Conservation (phyloP, 176 grass and related monocot species). For the Dactylis glomerata region DNA sequence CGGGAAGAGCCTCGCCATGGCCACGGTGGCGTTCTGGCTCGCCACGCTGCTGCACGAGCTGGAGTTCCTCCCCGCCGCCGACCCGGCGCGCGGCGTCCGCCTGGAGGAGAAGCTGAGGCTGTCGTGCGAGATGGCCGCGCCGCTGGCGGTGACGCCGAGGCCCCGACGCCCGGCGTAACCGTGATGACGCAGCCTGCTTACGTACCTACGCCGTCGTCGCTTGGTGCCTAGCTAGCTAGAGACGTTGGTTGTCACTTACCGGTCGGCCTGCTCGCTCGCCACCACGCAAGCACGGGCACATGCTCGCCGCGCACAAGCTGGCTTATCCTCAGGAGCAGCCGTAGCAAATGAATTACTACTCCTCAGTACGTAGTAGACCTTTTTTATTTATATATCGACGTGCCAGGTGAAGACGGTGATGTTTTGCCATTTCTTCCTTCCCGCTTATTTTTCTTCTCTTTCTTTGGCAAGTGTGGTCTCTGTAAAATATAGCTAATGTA, state of each 20-base stretch:
- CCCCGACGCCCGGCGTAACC: background rate
- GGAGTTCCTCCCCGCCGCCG: constrained; percentile 15
- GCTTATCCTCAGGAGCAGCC: background rate
- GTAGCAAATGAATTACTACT: background rate
- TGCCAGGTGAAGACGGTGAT: constrained; percentile 30
- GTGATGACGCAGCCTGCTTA: too few species aligned
- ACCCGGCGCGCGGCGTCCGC: constrained; percentile 18
- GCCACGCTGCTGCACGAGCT: constrained; percentile 79
- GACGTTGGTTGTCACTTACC: background rate
- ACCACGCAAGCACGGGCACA: constrained; percentile 11
- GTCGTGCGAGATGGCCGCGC: constrained; percentile 83
- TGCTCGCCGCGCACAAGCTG: background rate
- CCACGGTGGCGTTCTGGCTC: constrained; percentile 74
- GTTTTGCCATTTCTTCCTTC: constrained; percentile 27
- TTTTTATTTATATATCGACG: background rate
- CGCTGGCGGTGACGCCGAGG: constrained; percentile 41
- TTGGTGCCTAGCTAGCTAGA: background rate
- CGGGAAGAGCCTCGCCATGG: constrained; percentile 79
- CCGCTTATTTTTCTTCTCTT: background rate
- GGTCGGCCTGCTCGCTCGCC: background rate
- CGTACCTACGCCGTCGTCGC: background rate
- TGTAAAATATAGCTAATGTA: background rate
- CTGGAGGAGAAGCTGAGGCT: constrained; percentile 74
- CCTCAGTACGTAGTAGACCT: background rate
- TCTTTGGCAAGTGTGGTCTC: background rate